phyloP scores from a whole-genome alignment of 192 early-diverging fungal species.

The Entomortierella parvispora region DNA sequence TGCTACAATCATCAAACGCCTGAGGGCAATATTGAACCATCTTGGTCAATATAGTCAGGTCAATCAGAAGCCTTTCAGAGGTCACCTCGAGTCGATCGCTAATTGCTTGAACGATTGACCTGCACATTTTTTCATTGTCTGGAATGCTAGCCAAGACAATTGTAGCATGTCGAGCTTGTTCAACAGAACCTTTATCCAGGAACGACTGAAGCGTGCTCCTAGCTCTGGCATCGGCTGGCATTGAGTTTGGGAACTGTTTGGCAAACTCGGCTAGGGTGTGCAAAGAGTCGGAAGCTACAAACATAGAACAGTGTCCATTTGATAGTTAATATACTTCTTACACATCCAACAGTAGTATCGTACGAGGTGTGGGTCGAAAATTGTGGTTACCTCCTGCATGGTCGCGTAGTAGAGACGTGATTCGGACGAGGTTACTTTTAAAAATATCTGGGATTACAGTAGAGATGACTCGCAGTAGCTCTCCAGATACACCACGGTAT shows the following conservation, averaged over 20 bases:
- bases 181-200: conserved; percentile 56
- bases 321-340: no score
- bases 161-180: conserved; percentile 78
- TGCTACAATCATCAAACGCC: conserved; percentile 63
- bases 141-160: conserved; percentile 73
- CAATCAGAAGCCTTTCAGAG: conserved; percentile 46
- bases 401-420: conserved; percentile 57
- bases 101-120: conserved; percentile 56
- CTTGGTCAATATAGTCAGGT: conserved; percentile 69
- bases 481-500: conserved; percentile 21
- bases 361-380: no score
- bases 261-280: conserved; percentile 77
- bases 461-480: conserved; percentile 32
- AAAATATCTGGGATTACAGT: conserved; percentile 69
- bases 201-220: conserved; percentile 32
- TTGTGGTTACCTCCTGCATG: conserved; percentile 16
- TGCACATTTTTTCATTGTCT: conserved; percentile 57
- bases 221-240: conserved; percentile 51
- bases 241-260: conserved; percentile 66
- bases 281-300: conserved; percentile 60
- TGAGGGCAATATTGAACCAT: conserved; percentile 66
- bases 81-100: conserved; percentile 35
- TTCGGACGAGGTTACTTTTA: conserved; percentile 60
- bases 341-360: no score
- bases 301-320: background rate